phyloP scores from a whole-genome alignment of 805 yeast genomes.

The Wickerhamiella galacta region DNA sequence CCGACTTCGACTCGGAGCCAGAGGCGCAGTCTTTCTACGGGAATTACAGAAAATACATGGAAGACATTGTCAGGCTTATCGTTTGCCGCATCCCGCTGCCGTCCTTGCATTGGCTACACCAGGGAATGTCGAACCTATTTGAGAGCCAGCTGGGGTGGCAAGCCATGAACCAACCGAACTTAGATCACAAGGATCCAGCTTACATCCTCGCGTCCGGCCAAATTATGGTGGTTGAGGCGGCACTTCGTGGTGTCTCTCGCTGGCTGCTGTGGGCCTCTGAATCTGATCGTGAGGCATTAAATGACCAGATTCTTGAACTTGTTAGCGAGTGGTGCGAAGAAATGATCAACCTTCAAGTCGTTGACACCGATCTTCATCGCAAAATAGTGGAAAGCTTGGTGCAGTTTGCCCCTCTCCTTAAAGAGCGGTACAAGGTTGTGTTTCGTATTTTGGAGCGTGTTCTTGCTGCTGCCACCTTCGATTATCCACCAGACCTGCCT shows the following conservation, averaged over 20 bases:
- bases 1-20: constrained; percentile 76
- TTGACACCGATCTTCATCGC: constrained; percentile 66
- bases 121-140: constrained; percentile 55
- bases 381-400: constrained; percentile 85
- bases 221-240: constrained; percentile 72
- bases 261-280: constrained; percentile 87
- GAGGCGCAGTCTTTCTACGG: constrained; percentile 63
- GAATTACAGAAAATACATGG: constrained; percentile 68
- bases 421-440: constrained; percentile 55
- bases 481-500: constrained; percentile 46
- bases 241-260: constrained; percentile 80
- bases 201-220: constrained; percentile 66
- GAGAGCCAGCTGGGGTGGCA: constrained; percentile 43
- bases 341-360: constrained; percentile 53
- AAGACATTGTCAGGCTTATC: constrained; percentile 77
- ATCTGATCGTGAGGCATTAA: constrained; percentile 34
- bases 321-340: constrained; percentile 41
- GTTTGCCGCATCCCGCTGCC: constrained; percentile 75
- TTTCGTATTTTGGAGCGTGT: constrained; percentile 74
- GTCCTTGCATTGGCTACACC: constrained; percentile 68
- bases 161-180: constrained; percentile 31
- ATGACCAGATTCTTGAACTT: constrained; percentile 41
- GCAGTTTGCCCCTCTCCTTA: constrained; percentile 79
- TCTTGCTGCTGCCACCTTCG: constrained; percentile 69
- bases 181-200: constrained; percentile 27